Evolutionary conservation across 2,329 filamentous ascomycete species (phyloP).

Genomic region (Paraconiothyrium sp.): DNA sequence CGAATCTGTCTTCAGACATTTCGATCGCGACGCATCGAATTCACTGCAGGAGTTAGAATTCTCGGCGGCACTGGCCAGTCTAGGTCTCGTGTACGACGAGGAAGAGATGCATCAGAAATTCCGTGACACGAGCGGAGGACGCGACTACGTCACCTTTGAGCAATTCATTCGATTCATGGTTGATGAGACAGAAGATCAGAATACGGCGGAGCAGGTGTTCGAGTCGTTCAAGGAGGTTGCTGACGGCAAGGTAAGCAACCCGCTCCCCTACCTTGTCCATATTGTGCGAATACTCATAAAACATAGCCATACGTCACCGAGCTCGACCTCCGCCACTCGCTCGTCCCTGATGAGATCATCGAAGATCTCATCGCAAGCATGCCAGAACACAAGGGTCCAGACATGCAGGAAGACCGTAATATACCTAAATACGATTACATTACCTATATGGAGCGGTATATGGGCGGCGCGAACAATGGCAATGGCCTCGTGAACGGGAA

Average conservation of each 20-base stretch:
- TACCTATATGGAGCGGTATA: constrained; percentile 87
- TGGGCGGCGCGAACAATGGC: constrained; percentile 39
- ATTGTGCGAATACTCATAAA: constrained; percentile 22
- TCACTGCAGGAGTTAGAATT: constrained; percentile 93
- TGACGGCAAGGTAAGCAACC: constrained; percentile 78
- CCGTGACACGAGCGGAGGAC: constrained; percentile 80
- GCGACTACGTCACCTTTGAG: constrained; percentile 89
- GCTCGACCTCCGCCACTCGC: constrained; percentile 91
- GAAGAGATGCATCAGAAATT: constrained; percentile 98
- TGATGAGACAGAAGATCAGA: constrained; percentile 97
- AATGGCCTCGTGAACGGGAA: constrained; percentile 35
- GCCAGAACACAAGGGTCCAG: constrained; percentile 83
- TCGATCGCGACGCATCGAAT: constrained; percentile 92
- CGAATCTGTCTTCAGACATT: constrained; percentile 97
- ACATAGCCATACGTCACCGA: constrained; percentile 89
- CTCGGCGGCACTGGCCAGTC: constrained; percentile 90
- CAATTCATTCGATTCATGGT: constrained; percentile 99
- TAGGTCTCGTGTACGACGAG: constrained; percentile 95
- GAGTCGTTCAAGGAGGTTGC: constrained; percentile 97
- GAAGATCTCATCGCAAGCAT: constrained; percentile 90
- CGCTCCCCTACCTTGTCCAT: neutral
- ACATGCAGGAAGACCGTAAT: constrained; percentile 84
- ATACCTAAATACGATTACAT: constrained; percentile 95
- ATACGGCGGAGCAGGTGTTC: constrained; percentile 97
- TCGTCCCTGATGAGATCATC: constrained; percentile 97